Evolutionary conservation across 179 eudicot species (phyloP), one percentile per base, ranked within the genome.

Genomic region (Silene coronaria): DNA sequence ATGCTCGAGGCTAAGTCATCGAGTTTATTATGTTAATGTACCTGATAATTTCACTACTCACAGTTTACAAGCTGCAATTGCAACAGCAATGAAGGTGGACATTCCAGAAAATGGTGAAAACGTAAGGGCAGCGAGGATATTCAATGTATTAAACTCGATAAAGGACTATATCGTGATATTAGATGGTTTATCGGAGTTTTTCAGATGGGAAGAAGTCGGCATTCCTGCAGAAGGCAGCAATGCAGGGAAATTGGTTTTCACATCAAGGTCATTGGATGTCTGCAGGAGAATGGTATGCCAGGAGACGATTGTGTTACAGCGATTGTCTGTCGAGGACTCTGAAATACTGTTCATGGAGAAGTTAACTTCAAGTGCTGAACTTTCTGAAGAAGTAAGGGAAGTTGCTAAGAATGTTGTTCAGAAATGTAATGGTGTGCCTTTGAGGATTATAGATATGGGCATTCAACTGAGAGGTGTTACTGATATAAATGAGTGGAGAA

Each of bases 211-310:
- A 3, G 72, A 80, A 17, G 68, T 80, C 16, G 82, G 82, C n/a
- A 80, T 80, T 63, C 79, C 82, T 12, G 59, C 38, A 34, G 76
- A 55, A 36, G 48, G 53, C 5, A 55, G 53, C 5, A 55, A 32
- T 27, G 67, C 21, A 19, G 75, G 64, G 32, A 75, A 75, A 27
- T 11, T 80, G n/a, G 59, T 75, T 8, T 6, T 80, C 48, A 58
- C 76, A 36, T 70, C 67, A 51, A 32, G 61, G 60, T 12, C 67
- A 28, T 6, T 5, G 11, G 60, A 70, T 55, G 79, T 80, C 8
- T 80, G 82, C 58, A 34, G 71, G 63, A 80, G 60, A 45, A 80
- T 80, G 82, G 27, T 34, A 5, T 80, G 82, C 26, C 79, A 80
- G 21, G 51, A 38, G 64, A 80, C 58, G 6, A 55, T 71, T 19